Base-by-base conservation (phyloP, 805 yeast species). In the Yarrowia keelungensis region DNA sequence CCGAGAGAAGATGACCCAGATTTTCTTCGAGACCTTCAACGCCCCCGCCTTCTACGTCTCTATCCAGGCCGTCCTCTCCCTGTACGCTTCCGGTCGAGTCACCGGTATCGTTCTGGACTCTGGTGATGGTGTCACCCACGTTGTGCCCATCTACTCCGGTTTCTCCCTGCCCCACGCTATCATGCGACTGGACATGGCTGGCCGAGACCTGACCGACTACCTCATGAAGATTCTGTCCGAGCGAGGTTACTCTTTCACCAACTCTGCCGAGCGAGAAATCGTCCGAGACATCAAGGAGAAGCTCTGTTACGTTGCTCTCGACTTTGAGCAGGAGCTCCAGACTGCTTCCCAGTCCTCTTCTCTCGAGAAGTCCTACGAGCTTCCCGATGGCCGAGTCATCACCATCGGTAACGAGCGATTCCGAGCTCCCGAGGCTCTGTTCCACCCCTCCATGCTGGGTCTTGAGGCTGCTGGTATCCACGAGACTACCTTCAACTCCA, bases 101-200 rank as follows among this genome's bases (percentile, higher is more conserved):
- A 95, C 99, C 75, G 99, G 99, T 92, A 93, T 94, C 79, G 99
- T 95, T 74, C 88, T 95, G 82, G 99, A 94, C 86, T 93, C 98
- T 74, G 99, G 99, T 89, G 99, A 94, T 81, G 99, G 99, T 91
- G 98, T 95, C 78, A 93, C 98, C 79, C 98, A 94, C 96, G 97
- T 94, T 84, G 99, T 95, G 75, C 99, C 99, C 84, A 94, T 95
- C 81, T 95, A 95, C 85, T 97, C 97, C 76, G 99, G 99, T 86
- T 95, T 93, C 97, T 90, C 98, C 71, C 87, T 95, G 81, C 97
- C 98, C 79, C 97, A 94, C 84, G 98, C 98, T 82, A 95, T 95
- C 81, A 87, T 91, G 86, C 92, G 99, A 90, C 89, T 95, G 78
- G 97, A 95, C 84, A 88, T 95, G 84, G 99, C 98, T 78, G 99